Conservation (phyloP, 108 stramenopile genomes). For the Cyclotella cryptica region DNA sequence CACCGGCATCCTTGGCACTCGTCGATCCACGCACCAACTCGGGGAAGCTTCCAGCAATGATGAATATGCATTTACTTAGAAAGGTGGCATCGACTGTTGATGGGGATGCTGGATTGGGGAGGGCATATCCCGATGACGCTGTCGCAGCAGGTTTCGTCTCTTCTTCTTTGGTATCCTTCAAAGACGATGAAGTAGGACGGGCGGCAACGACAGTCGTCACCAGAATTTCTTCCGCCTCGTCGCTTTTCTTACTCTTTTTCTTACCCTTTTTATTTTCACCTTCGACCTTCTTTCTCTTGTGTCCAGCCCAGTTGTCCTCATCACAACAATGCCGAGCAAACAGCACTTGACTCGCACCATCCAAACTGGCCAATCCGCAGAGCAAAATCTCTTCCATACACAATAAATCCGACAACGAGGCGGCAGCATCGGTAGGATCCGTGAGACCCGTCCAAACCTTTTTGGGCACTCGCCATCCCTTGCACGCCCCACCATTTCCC, state of each 20-base stretch:
- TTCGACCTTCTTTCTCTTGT: constrained; percentile 24
- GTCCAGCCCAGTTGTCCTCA: constrained; percentile 51
- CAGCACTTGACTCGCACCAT: constrained; percentile 20
- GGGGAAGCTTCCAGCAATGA: constrained; percentile 61
- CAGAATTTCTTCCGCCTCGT: neutral
- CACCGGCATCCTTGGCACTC: constrained; percentile 33
- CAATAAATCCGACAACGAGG: constrained; percentile 41
- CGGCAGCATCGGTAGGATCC: constrained; percentile 27
- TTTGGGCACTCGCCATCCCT: constrained; percentile 9
- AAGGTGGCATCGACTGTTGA: constrained; percentile 35
- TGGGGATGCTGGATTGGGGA: constrained; percentile 51
- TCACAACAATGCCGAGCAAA: constrained; percentile 53
- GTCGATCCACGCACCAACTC: constrained; percentile 52
- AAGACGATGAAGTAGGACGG: neutral
- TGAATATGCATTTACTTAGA: constrained; percentile 41
- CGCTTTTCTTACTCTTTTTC: constrained; percentile 5
- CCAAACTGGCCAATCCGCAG: constrained; percentile 47
- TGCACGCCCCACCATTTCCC: constrained; percentile 17
- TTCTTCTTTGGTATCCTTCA: neutral
- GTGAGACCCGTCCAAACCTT: constrained; percentile 42
- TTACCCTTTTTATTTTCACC: neutral
- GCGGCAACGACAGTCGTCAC: neutral
- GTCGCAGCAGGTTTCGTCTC: constrained; percentile 17
- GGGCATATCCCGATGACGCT: constrained; percentile 37
- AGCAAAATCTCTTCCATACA: constrained; percentile 57